Evolutionary conservation across 2,329 filamentous ascomycete genomes (phyloP).

Genomic region (Fusarium coffeatum): DNA sequence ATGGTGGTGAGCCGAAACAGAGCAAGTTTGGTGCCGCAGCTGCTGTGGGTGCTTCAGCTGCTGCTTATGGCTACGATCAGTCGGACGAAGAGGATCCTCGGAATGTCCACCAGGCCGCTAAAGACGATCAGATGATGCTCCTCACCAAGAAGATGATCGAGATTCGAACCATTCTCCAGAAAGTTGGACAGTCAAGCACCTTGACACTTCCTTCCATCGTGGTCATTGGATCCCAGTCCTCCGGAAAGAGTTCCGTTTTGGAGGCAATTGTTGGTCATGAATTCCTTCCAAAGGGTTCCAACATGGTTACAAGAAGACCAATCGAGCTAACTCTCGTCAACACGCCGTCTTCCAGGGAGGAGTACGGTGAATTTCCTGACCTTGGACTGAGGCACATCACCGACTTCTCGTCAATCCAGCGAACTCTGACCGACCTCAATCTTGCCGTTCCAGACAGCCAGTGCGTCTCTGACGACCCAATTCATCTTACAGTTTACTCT

Average conservation of each 20-base stretch:
- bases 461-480: constrained; percentile 96
- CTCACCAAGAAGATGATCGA: constrained; percentile 99
- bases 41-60: constrained; percentile 77
- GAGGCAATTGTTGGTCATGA: constrained; percentile 98
- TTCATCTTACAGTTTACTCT: constrained; percentile 94
- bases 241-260: constrained; percentile 95
- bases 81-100: constrained; percentile 73
- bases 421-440: constrained; percentile 94
- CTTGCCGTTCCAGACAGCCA: constrained; percentile 89
- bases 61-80: constrained; percentile 82
- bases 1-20: constrained; percentile 64
- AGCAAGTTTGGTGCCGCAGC: constrained; percentile 70
- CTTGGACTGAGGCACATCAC: constrained; percentile 89
- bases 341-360: constrained; percentile 84
- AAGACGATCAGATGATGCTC: constrained; percentile 99
- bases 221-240: constrained; percentile 98
- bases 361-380: constrained; percentile 97
- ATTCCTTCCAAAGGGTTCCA: constrained; percentile 96
- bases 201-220: constrained; percentile 95
- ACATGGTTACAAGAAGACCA: constrained; percentile 96
- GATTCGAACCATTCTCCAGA: constrained; percentile 90
- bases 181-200: constrained; percentile 89
- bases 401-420: constrained; percentile 92
- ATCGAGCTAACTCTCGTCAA: constrained; percentile 98
- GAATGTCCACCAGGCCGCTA: constrained; percentile 73